Evolutionary conservation across 805 yeast genomes (phyloP).

Genomic region (Pichia gijzeniarum): DNA sequence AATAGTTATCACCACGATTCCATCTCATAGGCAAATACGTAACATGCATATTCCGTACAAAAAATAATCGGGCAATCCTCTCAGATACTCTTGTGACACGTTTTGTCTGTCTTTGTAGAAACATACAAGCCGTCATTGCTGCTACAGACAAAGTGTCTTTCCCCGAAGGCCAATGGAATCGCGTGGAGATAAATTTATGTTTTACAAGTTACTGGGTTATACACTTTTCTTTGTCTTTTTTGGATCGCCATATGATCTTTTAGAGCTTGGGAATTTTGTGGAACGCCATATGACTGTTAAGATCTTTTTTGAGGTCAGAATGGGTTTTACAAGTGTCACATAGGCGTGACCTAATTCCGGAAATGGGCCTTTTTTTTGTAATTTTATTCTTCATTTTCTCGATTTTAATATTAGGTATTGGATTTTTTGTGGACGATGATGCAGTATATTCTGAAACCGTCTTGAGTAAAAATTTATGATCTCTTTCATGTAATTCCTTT

Average conservation of each 20-base stretch:
- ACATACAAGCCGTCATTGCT: no score
- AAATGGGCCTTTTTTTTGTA: no score
- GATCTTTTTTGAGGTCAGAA: no score
- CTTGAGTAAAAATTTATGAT: not conserved
- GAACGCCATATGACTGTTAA: no score
- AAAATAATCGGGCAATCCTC: not conserved
- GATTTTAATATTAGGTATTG: no score
- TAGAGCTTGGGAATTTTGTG: no score
- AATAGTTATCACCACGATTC: constrained; percentile 89
- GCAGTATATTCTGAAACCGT: no score
- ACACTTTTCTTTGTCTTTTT: constrained; percentile 23
- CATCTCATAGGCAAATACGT: constrained; percentile 86
- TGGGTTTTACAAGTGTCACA: no score
- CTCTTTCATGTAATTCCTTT: not conserved
- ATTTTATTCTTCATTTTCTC: no score
- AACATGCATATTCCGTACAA: constrained; percentile 64
- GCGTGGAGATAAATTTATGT: not conserved
- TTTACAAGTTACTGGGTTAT: no score
- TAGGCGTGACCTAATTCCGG: no score
- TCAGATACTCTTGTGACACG: not conserved
- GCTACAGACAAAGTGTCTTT: no score
- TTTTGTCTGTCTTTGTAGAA: not conserved
- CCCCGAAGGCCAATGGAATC: not conserved
- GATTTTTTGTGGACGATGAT: not conserved
- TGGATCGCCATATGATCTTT: constrained; percentile 25